These are phyloP conservation scores for Leccinum variicolor DNA, from an alignment of 768 basidiomycete species.

Conservation along the genomic window DNA sequence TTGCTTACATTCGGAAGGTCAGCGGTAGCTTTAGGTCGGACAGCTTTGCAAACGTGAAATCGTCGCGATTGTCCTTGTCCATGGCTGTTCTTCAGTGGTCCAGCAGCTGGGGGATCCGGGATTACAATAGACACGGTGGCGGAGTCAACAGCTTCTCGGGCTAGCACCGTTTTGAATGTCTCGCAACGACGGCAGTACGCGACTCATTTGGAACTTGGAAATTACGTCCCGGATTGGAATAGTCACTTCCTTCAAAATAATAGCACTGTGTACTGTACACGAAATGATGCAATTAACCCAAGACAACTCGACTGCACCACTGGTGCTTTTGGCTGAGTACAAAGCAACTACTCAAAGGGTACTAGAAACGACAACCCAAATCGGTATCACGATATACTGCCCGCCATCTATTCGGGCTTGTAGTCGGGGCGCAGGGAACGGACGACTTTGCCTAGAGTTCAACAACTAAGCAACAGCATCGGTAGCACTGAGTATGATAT, in stretches of 20 bases:
- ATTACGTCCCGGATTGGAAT: background rate
- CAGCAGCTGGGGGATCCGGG: background rate
- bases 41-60: slow-evolving; percentile 90
- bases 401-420: slow-evolving; percentile 52
- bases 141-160: background rate
- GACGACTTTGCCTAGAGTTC: slow-evolving; percentile 71
- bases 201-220: slow-evolving; percentile 3
- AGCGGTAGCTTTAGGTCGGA: slow-evolving; percentile 86
- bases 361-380: slow-evolving; percentile 2
- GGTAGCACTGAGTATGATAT: background rate
- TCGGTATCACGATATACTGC: slow-evolving; percentile 6
- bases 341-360: slow-evolving; percentile 11
- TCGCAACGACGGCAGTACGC: background rate
- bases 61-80: slow-evolving; percentile 71
- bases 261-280: slow-evolving; percentile 27
- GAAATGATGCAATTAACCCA: slow-evolving; percentile 2
- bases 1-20: slow-evolving; percentile 75
- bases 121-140: background rate
- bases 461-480: slow-evolving; percentile 5
- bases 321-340: slow-evolving; percentile 24
- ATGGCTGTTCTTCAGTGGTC: slow-evolving; percentile 25
- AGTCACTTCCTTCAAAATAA: background rate
- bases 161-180: background rate
- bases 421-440: slow-evolving; percentile 85
- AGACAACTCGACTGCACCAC: slow-evolving; percentile 20